phyloP scores from a whole-genome alignment of 164 flowering plant genomes.

The Berberis thunbergii region DNA sequence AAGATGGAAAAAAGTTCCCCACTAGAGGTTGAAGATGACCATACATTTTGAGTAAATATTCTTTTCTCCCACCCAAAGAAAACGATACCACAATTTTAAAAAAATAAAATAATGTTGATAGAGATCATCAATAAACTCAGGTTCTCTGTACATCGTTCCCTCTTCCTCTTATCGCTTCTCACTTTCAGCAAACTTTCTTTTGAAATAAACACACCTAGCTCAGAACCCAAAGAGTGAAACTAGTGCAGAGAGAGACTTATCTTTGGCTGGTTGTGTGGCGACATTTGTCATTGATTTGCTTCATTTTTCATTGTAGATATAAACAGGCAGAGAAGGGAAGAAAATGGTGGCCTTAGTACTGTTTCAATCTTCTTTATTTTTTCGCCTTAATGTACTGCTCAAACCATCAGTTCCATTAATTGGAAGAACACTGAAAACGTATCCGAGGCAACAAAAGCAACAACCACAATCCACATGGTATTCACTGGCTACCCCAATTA shows the following conservation, averaged over 20 bases:
- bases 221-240: no score
- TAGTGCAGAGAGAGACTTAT: no score
- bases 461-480: slow-evolving; percentile 3
- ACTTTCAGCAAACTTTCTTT: no score
- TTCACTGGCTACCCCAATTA: neutral
- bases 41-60: no score
- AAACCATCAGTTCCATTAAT: slow-evolving; percentile 15
- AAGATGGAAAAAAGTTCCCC: neutral
- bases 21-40: no score
- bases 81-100: no score
- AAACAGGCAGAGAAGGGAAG: neutral
- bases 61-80: no score
- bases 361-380: slow-evolving; percentile 20
- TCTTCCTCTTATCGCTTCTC: neutral
- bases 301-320: neutral
- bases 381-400: slow-evolving; percentile 32
- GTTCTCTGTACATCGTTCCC: neutral
- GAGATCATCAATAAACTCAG: neutral
- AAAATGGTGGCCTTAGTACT: slow-evolving; percentile 23
- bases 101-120: no score
- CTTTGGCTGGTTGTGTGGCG: no score
- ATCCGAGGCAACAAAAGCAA: neutral
- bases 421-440: slow-evolving; percentile 4
- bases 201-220: no score
- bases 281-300: no score